These are phyloP conservation scores for Neonectria coccinea DNA, from an alignment of 2,329 filamentous ascomycete genomes.

Conservation along the genomic window DNA sequence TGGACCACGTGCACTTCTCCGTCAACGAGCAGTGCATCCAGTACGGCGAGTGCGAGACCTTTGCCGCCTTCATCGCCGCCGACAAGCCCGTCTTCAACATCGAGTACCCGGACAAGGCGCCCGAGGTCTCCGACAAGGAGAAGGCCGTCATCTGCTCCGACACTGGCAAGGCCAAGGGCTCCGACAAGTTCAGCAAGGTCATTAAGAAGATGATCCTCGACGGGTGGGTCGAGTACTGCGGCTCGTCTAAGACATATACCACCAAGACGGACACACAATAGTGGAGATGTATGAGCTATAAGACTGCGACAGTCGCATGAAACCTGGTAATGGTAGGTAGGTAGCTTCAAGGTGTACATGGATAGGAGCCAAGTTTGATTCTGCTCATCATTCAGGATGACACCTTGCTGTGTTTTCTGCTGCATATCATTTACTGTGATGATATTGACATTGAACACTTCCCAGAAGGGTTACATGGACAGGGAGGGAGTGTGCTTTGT, in stretches of 20 bases:
- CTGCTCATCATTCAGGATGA: no score
- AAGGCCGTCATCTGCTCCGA: slow-evolving; percentile 58
- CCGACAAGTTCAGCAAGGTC: slow-evolving; percentile 69
- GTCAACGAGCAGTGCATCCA: slow-evolving; percentile 78
- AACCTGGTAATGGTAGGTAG: not conserved
- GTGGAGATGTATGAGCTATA: not conserved
- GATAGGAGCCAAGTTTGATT: no score
- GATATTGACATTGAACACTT: no score
- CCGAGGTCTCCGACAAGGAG: slow-evolving; percentile 49
- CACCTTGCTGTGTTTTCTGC: no score
- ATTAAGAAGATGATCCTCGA: slow-evolving; percentile 74
- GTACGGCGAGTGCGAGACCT: slow-evolving; percentile 69
- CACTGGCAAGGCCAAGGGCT: slow-evolving; percentile 53
- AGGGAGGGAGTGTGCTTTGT: no score
- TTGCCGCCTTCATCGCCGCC: slow-evolving; percentile 67
- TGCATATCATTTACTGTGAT: no score
- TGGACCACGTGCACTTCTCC: slow-evolving; percentile 69
- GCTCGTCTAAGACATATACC: slow-evolving; percentile 47
- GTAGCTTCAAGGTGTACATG: no score
- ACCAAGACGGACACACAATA: slow-evolving; percentile 38
- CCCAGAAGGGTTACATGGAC: no score
- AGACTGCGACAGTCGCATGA: not conserved
- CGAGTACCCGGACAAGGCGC: slow-evolving; percentile 71
- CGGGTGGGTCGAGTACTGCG: slow-evolving; percentile 71
- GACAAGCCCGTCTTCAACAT: slow-evolving; percentile 79